These are phyloP conservation scores for Hyaloperonospora brassicae DNA, from an alignment of 352 stramenopile genomes.

Conservation along the genomic window DNA sequence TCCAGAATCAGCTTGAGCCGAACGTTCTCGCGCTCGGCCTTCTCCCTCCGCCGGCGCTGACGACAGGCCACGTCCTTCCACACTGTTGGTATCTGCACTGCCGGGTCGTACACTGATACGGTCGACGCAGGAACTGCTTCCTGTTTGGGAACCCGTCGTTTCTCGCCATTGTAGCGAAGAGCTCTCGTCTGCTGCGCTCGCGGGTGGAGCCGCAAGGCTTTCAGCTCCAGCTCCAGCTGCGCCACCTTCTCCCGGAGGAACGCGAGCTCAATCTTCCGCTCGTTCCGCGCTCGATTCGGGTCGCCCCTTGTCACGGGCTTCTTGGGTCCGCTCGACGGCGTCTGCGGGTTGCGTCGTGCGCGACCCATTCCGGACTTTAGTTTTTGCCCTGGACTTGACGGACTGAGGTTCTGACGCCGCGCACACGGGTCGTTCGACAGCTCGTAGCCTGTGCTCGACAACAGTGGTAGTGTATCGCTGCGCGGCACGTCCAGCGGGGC, in stretches of 20 bases:
- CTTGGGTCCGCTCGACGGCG: conserved; percentile 31
- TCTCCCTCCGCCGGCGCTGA: conserved; percentile 34
- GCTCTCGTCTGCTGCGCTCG: conserved; percentile 23
- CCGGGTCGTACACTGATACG: conserved; percentile 17
- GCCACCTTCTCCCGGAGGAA: conserved; percentile 68
- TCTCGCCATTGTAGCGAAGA: conserved; percentile 18
- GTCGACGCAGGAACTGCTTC: background rate
- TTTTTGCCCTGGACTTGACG: conserved; percentile 6
- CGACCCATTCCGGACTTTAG: conserved; percentile 3
- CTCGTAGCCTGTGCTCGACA: conserved; percentile 13
- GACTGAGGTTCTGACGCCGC: conserved; percentile 13
- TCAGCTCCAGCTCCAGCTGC: conserved; percentile 52
- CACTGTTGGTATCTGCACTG: conserved; percentile 20
- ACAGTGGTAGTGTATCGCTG: conserved; percentile 5
- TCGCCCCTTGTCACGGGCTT: conserved; percentile 34
- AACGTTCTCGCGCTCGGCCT: conserved; percentile 42
- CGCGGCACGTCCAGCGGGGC: conserved; percentile 4
- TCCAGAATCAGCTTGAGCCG: conserved; percentile 43
- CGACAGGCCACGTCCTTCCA: conserved; percentile 31
- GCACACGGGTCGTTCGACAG: conserved; percentile 8
- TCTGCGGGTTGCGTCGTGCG: conserved; percentile 22
- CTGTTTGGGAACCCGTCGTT: conserved; percentile 1
- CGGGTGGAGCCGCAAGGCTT: conserved; percentile 28
- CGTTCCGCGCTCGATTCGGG: conserved; percentile 28
- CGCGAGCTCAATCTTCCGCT: conserved; percentile 54